A percentile compares a stretch with the other conserved stretches of the same genome.
These are phyloP conservation scores for Blastocladiella emersonii DNA, from an alignment of 371 early-diverging fungal genomes.

Conservation along the genomic window DNA sequence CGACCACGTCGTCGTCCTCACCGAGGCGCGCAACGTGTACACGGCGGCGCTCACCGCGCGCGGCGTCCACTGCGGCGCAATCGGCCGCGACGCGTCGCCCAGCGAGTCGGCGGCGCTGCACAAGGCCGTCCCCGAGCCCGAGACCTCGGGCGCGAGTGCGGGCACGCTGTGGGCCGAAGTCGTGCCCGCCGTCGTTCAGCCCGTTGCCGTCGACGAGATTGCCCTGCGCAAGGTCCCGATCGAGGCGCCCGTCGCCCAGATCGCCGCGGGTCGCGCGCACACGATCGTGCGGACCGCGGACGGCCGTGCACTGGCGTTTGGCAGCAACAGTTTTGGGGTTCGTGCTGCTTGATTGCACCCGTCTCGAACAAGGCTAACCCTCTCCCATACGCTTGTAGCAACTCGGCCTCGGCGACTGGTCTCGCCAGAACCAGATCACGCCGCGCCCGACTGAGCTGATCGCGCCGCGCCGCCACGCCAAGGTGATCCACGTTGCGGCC, in stretches of 20 bases:
- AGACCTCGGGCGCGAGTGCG: too few relatives aligned
- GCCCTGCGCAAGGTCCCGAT: neutral
- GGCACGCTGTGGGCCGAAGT: too few relatives aligned
- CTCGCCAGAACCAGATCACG: slow-evolving; percentile 7
- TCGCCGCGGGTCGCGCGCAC: slow-evolving; percentile 20
- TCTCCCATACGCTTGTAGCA: neutral
- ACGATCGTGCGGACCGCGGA: slow-evolving; percentile 14
- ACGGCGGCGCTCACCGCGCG: slow-evolving; percentile 8
- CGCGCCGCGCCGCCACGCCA: neutral
- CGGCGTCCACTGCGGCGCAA: slow-evolving; percentile 6
- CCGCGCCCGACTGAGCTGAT: slow-evolving; percentile 1
- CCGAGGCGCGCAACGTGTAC: slow-evolving; percentile 14
- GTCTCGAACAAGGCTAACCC: neutral
- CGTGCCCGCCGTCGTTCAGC: too few relatives aligned
- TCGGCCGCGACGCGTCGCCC: neutral
- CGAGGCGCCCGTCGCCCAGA: slow-evolving; percentile 9
- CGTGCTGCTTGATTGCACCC: slow-evolving; percentile 3
- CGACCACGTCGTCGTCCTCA: slow-evolving; percentile 19
- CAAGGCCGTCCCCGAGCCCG: too few relatives aligned
- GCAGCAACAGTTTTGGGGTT: slow-evolving; percentile 20
- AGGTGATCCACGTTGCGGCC: slow-evolving; percentile 18
- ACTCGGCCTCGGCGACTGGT: neutral
- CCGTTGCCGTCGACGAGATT: neutral
- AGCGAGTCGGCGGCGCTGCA: neutral
- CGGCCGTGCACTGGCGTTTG: slow-evolving; percentile 23